Conservation (phyloP, 2,329 filamentous ascomycete species). For the Dactylonectria macrodidyma region DNA sequence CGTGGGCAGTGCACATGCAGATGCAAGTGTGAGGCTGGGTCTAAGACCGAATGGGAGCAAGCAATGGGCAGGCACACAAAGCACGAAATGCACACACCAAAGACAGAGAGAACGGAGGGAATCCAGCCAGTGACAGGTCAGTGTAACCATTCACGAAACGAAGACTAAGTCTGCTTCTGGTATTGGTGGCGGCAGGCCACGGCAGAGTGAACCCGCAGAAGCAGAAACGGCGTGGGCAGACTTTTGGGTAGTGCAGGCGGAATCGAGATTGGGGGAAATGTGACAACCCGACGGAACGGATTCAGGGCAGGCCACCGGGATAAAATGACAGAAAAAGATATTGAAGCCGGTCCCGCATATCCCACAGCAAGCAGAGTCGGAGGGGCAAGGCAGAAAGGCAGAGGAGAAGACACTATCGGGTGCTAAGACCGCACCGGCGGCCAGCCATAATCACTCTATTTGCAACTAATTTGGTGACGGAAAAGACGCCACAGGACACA, state of each 20-base stretch:
- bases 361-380: neutral
- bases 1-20: constrained; percentile 4
- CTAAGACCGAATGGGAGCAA: neutral
- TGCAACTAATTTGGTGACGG: constrained; percentile 5
- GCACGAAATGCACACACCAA: neutral
- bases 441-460: constrained; percentile 23
- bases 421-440: neutral
- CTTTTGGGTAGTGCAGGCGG: neutral
- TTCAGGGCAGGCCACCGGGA: neutral
- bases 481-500: constrained; percentile 9
- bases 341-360: neutral
- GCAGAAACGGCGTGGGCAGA: neutral
- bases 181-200: too few species aligned
- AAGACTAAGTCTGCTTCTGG: neutral
- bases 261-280: neutral
- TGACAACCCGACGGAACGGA: neutral
- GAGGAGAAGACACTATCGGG: neutral
- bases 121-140: neutral
- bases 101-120: neutral
- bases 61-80: neutral
- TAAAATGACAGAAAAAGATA: neutral
- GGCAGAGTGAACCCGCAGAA: neutral
- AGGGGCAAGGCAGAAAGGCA: neutral
- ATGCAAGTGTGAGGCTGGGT: neutral
- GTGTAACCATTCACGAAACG: neutral